A percentile compares a stretch with the other conserved stretches of the same genome.
phyloP scores from a whole-genome alignment of 345 rosid genomes.

The Brassica cretica region DNA sequence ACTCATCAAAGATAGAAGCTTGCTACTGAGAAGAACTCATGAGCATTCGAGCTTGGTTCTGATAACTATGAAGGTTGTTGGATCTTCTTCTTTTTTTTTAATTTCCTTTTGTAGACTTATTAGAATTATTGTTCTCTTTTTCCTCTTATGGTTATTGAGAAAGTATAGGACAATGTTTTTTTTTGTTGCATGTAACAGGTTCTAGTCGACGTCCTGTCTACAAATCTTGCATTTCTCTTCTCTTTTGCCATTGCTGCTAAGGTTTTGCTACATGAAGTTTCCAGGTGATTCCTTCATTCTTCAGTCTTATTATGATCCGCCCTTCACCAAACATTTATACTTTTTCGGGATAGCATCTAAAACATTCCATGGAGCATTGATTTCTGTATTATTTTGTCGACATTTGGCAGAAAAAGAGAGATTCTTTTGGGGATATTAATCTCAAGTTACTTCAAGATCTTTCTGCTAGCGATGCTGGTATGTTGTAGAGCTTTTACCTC shows the following conservation, averaged over 20 bases:
- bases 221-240: conserved; percentile 58
- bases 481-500: conserved; percentile 10
- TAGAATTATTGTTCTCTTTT: neutral
- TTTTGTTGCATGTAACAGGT: conserved; percentile 43
- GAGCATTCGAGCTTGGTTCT: conserved; percentile 39
- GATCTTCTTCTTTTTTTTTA: neutral
- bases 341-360: neutral
- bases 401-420: conserved; percentile 42
- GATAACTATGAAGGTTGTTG: conserved; percentile 27
- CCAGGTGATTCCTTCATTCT: conserved; percentile 48
- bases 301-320: neutral
- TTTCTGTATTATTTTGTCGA: neutral
- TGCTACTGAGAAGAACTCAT: conserved; percentile 47
- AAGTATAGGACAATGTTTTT: neutral
- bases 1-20: conserved; percentile 51
- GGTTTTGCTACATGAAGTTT: conserved; percentile 43
- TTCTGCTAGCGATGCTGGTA: conserved; percentile 73
- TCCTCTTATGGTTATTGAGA: conserved; percentile 6
- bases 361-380: neutral
- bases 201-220: conserved; percentile 50
- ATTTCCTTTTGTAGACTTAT: neutral
- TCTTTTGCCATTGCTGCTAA: conserved; percentile 49
- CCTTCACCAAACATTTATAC: neutral
- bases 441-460: conserved; percentile 82
- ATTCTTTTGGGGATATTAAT: conserved; percentile 55